Conservation (phyloP, 139 green algal species). For the Volvox africanus region DNA sequence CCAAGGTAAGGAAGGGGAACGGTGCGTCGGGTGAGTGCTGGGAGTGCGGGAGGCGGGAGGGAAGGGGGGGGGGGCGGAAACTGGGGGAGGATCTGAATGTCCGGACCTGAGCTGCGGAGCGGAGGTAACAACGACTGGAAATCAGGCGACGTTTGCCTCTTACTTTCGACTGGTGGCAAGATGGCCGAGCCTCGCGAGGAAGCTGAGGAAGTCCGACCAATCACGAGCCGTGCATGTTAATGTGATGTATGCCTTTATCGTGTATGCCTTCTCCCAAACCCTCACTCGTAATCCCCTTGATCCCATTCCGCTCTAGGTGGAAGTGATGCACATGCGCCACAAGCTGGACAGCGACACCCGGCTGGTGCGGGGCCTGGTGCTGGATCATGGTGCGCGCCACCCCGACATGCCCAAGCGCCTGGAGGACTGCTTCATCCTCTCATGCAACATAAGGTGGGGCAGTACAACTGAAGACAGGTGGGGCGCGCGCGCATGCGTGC, state of each 20-base stretch:
- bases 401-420: conserved; percentile 98
- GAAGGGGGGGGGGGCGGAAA: too few relatives aligned
- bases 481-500: too few relatives aligned
- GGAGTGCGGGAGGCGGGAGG: not conserved
- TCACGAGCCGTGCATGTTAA: too few relatives aligned
- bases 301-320: conserved; percentile 75
- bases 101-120: too few relatives aligned
- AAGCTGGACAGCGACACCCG: conserved; percentile 95
- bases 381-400: conserved; percentile 97
- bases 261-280: not conserved
- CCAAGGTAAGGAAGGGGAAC: too few relatives aligned
- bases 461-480: too few relatives aligned
- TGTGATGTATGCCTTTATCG: not conserved
- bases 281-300: not conserved
- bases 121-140: too few relatives aligned
- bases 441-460: conserved; percentile 87
- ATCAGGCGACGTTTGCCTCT: too few relatives aligned
- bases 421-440: conserved; percentile 94
- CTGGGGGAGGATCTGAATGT: too few relatives aligned
- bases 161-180: too few relatives aligned
- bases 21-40: not conserved
- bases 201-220: not conserved
- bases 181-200: too few relatives aligned
- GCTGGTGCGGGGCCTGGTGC: conserved; percentile 94
- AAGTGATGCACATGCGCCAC: conserved; percentile 99